Conservation (phyloP, 345 rosid species). For the Carallia pectinifolia region DNA sequence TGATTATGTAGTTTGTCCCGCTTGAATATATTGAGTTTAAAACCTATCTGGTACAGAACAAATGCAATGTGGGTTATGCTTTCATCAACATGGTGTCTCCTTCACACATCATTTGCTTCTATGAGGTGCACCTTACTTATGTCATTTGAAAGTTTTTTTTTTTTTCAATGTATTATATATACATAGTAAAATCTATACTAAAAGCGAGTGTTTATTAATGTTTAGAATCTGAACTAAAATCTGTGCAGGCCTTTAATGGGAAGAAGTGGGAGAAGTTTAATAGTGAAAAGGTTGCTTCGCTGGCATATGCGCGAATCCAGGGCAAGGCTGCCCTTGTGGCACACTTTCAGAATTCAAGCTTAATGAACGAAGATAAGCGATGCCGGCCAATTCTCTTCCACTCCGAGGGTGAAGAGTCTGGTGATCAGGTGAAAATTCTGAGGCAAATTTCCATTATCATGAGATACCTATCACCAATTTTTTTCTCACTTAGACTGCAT, state of each 20-base stretch:
- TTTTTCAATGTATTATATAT: too few relatives aligned
- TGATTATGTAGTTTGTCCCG: neutral
- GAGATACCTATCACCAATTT: too few relatives aligned
- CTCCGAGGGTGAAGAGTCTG: conserved; percentile 14
- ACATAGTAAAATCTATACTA: too few relatives aligned
- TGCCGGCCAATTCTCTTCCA: conserved; percentile 28
- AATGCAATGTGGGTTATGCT: conserved; percentile 26
- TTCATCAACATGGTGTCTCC: conserved; percentile 29
- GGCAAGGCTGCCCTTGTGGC: conserved; percentile 26
- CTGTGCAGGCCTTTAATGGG: conserved; percentile 25
- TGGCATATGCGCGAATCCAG: conserved; percentile 28
- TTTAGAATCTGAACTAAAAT: neutral
- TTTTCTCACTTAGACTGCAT: too few relatives aligned
- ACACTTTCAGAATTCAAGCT: conserved; percentile 27
- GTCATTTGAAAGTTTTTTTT: too few relatives aligned
- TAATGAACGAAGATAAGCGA: conserved; percentile 27
- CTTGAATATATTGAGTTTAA: neutral
- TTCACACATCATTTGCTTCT: conserved; percentile 18
- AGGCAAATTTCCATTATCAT: too few relatives aligned
- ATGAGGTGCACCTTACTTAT: conserved; percentile 7
- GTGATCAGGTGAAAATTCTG: conserved; percentile 14
- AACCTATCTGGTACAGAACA: conserved; percentile 14
- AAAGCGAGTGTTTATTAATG: too few relatives aligned
- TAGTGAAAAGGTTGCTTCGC: conserved; percentile 25
- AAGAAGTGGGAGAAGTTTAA: conserved; percentile 30